Evolutionary conservation across 108 stramenopile species (phyloP), one percentile per base, ranked within the genome.

Genomic region (Skeletonema tropicum): DNA sequence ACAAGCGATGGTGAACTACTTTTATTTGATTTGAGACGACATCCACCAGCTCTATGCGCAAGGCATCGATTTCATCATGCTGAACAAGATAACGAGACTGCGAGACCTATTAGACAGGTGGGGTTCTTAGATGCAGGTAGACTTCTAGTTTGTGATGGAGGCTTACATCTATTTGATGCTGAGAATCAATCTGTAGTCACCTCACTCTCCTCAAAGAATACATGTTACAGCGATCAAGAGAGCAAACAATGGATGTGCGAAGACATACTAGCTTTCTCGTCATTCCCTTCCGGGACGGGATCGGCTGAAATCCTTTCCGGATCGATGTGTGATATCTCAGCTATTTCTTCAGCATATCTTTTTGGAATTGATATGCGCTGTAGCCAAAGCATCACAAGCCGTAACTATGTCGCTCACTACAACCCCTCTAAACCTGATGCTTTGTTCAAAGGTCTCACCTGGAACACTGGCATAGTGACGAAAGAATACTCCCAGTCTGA

Each of bases 21-120:
- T 12, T 45, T 76, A 45, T 76, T 69, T 63, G 75, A 76, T 57
- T 76, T 76, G 55, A 69, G 67, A 31, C 61, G 52, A 6, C 75
- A 76, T 49, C 75, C 75, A 14, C 75, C 75, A 36, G 52, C 62
- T 17, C 32, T 64, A 32, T 26, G 15, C n/a, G 2, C 36, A 25
- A 41, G 61, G 17, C n/a, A 63, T 10, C 49, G 38, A 35, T 12
- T 76, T 30, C 33, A 17, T 38, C 11, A 12, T 38, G 7, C 5
- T 62, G 10, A 11, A 9, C 12, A 14, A 32, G 7, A 30, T 8
- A 32, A 57, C 5, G 68, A 29, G 9, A 17, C 36, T 3, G 57
- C 23, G 4, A 23, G 29, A 13, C 29, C 73, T 48, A 69, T 68
- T 15, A 15, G 35, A 5, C 75, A 76, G 68, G 75, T 69, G 31